Evolutionary conservation across 1,284 basidiomycete genomes (phyloP), one percentile per base, ranked within the genome.

Genomic region (Ustilago hordei): DNA sequence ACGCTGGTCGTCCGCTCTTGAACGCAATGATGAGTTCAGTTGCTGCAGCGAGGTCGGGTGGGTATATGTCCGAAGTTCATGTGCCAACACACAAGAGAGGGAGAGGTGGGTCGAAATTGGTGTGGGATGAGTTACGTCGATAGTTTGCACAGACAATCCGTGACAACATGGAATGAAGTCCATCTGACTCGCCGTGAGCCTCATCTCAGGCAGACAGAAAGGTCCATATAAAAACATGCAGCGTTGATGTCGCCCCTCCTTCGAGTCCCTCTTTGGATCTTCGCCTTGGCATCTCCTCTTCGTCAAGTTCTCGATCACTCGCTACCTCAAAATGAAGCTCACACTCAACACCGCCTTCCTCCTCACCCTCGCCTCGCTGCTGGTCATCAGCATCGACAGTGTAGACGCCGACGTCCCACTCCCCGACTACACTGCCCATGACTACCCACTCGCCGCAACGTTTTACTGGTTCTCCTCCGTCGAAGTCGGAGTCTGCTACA

Each of bases 401-500:
- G 59, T 58, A 1, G 32, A 39, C 12, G 61, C 52, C 23, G 3
- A 3, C 1, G 8, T 58, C 4, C 19, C 41, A 3, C 4, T 52
- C 9, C 63, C 63, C 7, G 52, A 66, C 55, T 75, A 39, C 47
- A 54, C 34, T 4, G 43, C 28, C 38, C 17, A 36, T 12, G 28
- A 54, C 4, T 9, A 15, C 8, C 55, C 65, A 6, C 7, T 76
- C 2, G 64, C 74, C 0, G 55, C 38, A 48, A 76, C 69, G 13
- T 71, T 71, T 50, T 64, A 64, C 62, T 76, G 68, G 68, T 76
- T 71, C 60, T 71, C 74, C 9, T 71, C 74, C 7, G 74, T 76
- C 52, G 74, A 76, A 43, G 36, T 76, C 1, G 74, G 68, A 31
- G 69, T 76, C 7, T 76, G 74, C 69, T 76, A 68, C 69, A 47